These are phyloP conservation scores for Exophiala aquamarina DNA, from an alignment of 2,329 filamentous ascomycete species.

Conservation along the genomic window DNA sequence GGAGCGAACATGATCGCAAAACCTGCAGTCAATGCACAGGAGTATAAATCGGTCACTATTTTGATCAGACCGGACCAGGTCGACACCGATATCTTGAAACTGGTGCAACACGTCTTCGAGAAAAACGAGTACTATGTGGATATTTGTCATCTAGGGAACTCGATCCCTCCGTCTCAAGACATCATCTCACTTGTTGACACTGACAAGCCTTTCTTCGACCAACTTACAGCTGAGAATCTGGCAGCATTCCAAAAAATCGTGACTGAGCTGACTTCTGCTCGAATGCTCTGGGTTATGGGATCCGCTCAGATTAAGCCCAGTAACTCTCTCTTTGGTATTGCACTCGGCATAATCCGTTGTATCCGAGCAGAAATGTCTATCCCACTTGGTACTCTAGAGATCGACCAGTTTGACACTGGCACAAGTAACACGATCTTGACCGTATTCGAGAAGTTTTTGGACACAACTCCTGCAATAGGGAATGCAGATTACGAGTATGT, in stretches of 20 bases:
- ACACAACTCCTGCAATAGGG: neutral
- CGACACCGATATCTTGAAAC: neutral
- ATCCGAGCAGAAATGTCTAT: constrained; percentile 8
- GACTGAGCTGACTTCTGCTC: neutral
- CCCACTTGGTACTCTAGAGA: constrained; percentile 8
- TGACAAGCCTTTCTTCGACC: constrained; percentile 5
- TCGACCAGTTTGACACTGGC: constrained; percentile 9
- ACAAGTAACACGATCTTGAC: constrained; percentile 2
- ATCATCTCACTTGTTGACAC: constrained; percentile 14
- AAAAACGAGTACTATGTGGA: neutral
- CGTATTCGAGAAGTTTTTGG: constrained; percentile 7
- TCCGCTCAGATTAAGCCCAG: constrained; percentile 4
- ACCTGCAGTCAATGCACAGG: neutral
- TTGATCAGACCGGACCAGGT: neutral
- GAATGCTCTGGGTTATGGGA: constrained; percentile 12
- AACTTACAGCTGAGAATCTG: constrained; percentile 2
- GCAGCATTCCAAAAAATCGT: constrained; percentile 5
- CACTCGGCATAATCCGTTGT: constrained; percentile 4
- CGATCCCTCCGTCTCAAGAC: constrained; percentile 6
- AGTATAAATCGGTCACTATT: neutral
- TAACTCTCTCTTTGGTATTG: constrained; percentile 5
- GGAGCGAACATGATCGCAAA: constrained; percentile 1
- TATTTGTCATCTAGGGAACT: neutral
- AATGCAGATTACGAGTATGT: constrained; percentile 13
- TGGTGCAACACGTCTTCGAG: neutral